Conservation (phyloP, 1,284 basidiomycete species). For the Flammula alnicola region DNA sequence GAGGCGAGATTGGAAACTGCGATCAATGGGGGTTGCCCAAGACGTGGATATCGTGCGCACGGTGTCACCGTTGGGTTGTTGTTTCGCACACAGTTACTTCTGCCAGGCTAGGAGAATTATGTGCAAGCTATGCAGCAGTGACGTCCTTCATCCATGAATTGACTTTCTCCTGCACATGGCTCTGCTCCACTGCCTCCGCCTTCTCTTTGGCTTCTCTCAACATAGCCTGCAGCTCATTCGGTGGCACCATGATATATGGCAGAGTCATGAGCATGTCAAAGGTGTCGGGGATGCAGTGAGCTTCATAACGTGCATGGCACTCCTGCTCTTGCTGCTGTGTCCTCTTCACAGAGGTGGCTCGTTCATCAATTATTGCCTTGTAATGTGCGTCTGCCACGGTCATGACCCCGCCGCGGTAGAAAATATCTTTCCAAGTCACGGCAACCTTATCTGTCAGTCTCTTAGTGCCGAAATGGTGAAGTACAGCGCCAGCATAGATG, state of each 20-base stretch:
- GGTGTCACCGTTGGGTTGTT: too few relatives aligned
- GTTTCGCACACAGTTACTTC: too few relatives aligned
- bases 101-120: too few relatives aligned
- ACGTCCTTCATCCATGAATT: slow-evolving; percentile 3
- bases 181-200: slow-evolving; percentile 13
- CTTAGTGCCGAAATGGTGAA: slow-evolving; percentile 23
- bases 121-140: background rate
- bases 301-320: slow-evolving; percentile 7
- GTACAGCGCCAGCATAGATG: slow-evolving; percentile 14
- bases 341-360: background rate
- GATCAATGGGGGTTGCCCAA: too few relatives aligned
- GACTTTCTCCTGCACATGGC: slow-evolving; percentile 5
- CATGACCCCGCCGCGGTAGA: too few relatives aligned
- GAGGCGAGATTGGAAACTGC: too few relatives aligned
- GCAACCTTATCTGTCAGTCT: too few relatives aligned
- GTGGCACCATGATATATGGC: slow-evolving; percentile 17
- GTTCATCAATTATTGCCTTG: slow-evolving; percentile 3
- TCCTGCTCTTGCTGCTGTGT: slow-evolving; percentile 12
- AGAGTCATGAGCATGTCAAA: slow-evolving; percentile 18
- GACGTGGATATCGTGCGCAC: too few relatives aligned
- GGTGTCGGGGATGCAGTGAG: slow-evolving; percentile 10
- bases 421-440: too few relatives aligned
- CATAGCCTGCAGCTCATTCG: slow-evolving; percentile 8
- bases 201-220: slow-evolving; percentile 14
- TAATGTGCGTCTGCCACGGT: slow-evolving; percentile 2